phyloP scores from a whole-genome alignment of 805 yeast genomes.

The Starmerella asiatica region DNA sequence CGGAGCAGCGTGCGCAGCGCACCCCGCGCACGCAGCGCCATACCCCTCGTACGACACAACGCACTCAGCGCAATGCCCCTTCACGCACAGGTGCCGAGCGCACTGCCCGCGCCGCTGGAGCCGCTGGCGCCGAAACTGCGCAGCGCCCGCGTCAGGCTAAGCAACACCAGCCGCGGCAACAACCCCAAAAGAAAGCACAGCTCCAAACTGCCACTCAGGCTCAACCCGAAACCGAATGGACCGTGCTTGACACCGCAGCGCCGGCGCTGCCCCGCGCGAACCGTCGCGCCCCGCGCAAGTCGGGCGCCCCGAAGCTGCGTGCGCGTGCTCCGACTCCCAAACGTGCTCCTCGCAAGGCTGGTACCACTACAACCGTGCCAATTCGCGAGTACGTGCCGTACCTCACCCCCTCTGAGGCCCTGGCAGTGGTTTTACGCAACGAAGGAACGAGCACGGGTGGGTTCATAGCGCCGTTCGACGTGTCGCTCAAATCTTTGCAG shows the following conservation, averaged over 20 bases:
- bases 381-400: constrained; percentile 2
- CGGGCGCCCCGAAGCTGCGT: background rate
- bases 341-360: background rate
- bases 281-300: constrained; percentile 1
- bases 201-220: background rate
- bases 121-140: background rate
- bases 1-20: background rate
- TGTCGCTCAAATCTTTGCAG: constrained; percentile 12
- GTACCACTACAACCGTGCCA: background rate
- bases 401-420: constrained; percentile 14
- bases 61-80: too few relatives aligned
- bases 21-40: background rate
- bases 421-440: constrained; percentile 14
- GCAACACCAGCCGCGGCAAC: background rate
- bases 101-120: background rate
- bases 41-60: background rate
- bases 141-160: background rate
- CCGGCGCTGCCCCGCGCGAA: background rate
- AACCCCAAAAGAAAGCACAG: background rate
- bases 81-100: background rate
- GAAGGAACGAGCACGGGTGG: constrained; percentile 12
- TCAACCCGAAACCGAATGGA: background rate
- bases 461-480: constrained; percentile 10
- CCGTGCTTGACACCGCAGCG: background rate
- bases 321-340: background rate